Evolutionary conservation across 441 rosid species (phyloP).

Genomic region (Erysimum cheiri): DNA sequence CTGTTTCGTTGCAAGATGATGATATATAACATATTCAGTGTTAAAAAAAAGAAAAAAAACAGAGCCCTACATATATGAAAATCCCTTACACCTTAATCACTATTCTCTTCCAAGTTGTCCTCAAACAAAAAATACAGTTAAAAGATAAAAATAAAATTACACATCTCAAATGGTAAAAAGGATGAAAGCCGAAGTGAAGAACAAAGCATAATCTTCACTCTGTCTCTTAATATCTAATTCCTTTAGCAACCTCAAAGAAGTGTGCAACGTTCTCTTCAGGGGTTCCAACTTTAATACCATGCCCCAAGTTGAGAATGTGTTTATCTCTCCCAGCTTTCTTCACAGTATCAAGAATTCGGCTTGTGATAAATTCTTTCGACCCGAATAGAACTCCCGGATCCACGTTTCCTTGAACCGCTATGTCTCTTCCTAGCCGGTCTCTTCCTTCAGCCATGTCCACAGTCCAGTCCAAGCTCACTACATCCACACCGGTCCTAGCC

Average conservation of each 20-base stretch:
- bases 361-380: slow-evolving; percentile 81
- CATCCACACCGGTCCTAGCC: slow-evolving; percentile 84
- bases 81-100: not conserved
- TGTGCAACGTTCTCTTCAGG: slow-evolving; percentile 97
- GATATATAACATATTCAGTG: too few relatives aligned
- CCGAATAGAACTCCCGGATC: slow-evolving; percentile 95
- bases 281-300: slow-evolving; percentile 92
- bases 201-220: slow-evolving; percentile 17
- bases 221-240: slow-evolving; percentile 63
- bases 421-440: slow-evolving; percentile 68
- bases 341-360: slow-evolving; percentile 83
- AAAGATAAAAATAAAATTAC: slow-evolving; percentile 22
- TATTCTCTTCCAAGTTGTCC: slow-evolving; percentile 1
- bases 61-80: not conserved
- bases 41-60: too few relatives aligned
- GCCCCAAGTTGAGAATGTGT: slow-evolving; percentile 94
- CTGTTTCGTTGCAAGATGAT: too few relatives aligned
- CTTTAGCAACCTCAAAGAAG: slow-evolving; percentile 86
- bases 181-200: slow-evolving; percentile 29
- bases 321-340: slow-evolving; percentile 88
- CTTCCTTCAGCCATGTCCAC: slow-evolving; percentile 98
- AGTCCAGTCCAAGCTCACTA: slow-evolving; percentile 98
- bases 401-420: slow-evolving; percentile 93
- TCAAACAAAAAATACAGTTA: slow-evolving; percentile 4
- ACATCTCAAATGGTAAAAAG: slow-evolving; percentile 10